Conservation (phyloP, 1,139 yeast genomes). For the Candida tropicalis region DNA sequence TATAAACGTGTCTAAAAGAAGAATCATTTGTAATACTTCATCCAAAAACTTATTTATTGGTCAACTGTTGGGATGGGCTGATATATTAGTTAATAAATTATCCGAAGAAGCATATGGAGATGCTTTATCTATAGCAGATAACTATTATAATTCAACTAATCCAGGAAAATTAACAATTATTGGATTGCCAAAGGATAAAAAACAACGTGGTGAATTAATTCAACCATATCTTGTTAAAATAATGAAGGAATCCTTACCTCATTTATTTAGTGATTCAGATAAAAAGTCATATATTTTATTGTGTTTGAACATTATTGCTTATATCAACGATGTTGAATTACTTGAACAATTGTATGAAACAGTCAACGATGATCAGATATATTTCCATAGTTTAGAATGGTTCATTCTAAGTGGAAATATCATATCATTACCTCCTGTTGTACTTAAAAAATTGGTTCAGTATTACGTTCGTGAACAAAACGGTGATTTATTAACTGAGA, state of each 20-base stretch:
- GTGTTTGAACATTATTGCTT: constrained; percentile 21
- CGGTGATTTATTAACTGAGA: constrained; percentile 58
- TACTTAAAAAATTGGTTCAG: constrained; percentile 61
- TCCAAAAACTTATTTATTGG: constrained; percentile 47
- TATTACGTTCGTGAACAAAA: constrained; percentile 41
- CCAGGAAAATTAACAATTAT: constrained; percentile 47
- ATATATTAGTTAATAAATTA: constrained; percentile 52
- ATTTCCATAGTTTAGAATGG: constrained; percentile 54
- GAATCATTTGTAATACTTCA: constrained; percentile 19
- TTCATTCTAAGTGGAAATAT: constrained; percentile 53
- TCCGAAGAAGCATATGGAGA: constrained; percentile 49
- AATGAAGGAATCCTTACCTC: constrained; percentile 52
- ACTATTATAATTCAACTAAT: constrained; percentile 51
- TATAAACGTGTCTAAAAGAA: constrained; percentile 30
- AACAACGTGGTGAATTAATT: constrained; percentile 50
- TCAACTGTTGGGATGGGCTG: constrained; percentile 74
- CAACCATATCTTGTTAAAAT: constrained; percentile 59
- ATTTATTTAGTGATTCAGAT: constrained; percentile 27
- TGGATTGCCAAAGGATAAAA: constrained; percentile 56
- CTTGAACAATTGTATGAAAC: constrained; percentile 59
- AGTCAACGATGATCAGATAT: constrained; percentile 36
- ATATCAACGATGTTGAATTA: constrained; percentile 30
- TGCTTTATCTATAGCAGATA: constrained; percentile 59
- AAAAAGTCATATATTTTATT: constrained; percentile 7
- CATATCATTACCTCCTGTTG: constrained; percentile 56